phyloP scores from a whole-genome alignment of 495 filamentous ascomycete genomes.

The Echria macrotheca region DNA sequence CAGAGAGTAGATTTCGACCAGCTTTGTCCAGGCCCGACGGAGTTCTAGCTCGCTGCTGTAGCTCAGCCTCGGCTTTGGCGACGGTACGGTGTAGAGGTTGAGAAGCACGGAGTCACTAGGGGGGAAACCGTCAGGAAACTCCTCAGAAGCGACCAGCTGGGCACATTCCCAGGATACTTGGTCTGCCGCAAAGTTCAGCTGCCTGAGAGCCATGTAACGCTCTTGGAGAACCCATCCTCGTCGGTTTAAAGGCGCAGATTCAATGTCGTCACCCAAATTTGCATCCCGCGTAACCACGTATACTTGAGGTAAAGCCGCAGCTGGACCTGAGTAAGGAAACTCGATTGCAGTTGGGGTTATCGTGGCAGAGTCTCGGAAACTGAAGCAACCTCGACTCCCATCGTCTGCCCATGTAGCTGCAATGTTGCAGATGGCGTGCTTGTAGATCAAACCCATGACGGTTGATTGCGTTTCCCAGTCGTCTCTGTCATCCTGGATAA shows the following conservation, averaged over 20 bases:
- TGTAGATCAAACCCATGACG: neutral
- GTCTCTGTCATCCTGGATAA: neutral
- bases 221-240: conserved; percentile 1
- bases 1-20: neutral
- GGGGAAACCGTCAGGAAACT: neutral
- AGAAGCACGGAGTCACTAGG: neutral
- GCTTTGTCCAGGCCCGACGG: neutral
- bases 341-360: neutral
- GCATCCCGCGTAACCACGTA: neutral
- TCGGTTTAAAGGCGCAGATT: neutral
- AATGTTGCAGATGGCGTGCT: neutral
- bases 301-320: too few relatives aligned
- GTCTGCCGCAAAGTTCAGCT: neutral
- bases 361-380: neutral
- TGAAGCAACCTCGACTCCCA: neutral
- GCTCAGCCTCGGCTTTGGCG: neutral
- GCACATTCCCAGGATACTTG: neutral
- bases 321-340: too few relatives aligned
- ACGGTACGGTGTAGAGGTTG: too few relatives aligned
- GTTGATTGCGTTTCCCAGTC: neutral
- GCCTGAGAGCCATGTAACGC: neutral
- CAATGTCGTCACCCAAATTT: neutral
- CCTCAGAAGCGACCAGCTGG: neutral
- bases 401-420: neutral
- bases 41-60: neutral